Conservation (phyloP, 495 filamentous ascomycete species). For the Sporormia fimetaria region DNA sequence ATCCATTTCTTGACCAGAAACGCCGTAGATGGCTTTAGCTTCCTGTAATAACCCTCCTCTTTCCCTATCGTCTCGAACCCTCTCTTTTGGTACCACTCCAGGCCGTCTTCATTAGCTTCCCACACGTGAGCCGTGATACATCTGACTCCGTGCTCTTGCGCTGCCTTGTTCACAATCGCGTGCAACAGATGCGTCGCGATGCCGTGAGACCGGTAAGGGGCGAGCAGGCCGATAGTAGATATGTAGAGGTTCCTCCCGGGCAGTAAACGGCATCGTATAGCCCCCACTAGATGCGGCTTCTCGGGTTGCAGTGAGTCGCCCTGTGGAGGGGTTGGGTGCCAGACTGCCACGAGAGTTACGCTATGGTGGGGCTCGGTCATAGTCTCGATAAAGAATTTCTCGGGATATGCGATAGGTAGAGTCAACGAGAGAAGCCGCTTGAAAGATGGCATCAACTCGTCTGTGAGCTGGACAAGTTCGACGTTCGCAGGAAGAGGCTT, state of each 20-base stretch:
- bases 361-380: conserved; percentile 55
- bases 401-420: conserved; percentile 78
- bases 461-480: conserved; percentile 26
- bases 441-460: conserved; percentile 52
- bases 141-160: conserved; percentile 38
- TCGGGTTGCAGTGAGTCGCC: conserved; percentile 7
- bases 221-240: conserved; percentile 70
- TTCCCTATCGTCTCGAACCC: conserved; percentile 56
- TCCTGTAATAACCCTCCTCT: conserved; percentile 68
- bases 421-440: conserved; percentile 73
- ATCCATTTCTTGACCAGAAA: conserved; percentile 55
- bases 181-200: conserved; percentile 65
- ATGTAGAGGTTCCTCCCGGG: conserved; percentile 58
- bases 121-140: conserved; percentile 84
- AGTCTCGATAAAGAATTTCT: conserved; percentile 71
- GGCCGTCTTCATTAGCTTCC: conserved; percentile 75
- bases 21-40: conserved; percentile 68
- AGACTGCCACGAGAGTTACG: conserved; percentile 69
- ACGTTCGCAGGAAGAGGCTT: conserved; percentile 29
- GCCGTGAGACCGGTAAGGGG: conserved; percentile 68
- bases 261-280: conserved; percentile 74
- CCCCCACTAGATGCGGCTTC: conserved; percentile 35
- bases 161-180: conserved; percentile 37
- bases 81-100: conserved; percentile 75
- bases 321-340: conserved; percentile 40